Conservation (phyloP, 805 yeast species). For the Metschnikowia aberdeeniae region DNA sequence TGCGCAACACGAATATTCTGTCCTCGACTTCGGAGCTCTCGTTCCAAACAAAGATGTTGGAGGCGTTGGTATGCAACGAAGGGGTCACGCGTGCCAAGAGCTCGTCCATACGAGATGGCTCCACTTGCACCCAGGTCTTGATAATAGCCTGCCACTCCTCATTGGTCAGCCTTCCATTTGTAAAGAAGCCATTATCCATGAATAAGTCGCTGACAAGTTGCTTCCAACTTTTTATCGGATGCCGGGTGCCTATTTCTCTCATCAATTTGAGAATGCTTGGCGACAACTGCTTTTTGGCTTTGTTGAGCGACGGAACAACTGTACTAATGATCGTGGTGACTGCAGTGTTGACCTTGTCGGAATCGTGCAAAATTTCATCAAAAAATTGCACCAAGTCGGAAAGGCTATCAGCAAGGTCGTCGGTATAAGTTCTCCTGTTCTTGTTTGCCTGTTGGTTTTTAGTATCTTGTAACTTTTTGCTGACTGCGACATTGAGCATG, state of each 20-base stretch:
- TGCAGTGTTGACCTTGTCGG: conserved; percentile 54
- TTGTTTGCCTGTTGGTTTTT: not conserved
- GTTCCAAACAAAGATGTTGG: conserved; percentile 69
- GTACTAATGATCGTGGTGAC: conserved; percentile 52
- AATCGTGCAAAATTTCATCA: conserved; percentile 46
- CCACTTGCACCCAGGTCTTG: conserved; percentile 58
- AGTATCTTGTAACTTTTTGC: conserved; percentile 5
- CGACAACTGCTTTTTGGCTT: conserved; percentile 37
- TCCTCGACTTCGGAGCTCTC: conserved; percentile 56
- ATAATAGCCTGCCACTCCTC: conserved; percentile 56
- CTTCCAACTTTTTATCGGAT: conserved; percentile 57
- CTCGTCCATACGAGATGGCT: conserved; percentile 57
- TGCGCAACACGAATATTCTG: conserved; percentile 50
- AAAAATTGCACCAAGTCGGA: conserved; percentile 20
- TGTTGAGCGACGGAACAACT: conserved; percentile 50
- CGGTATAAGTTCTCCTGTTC: conserved; percentile 23
- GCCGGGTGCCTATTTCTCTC: conserved; percentile 29
- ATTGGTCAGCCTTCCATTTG: conserved; percentile 7
- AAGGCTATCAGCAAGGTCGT: conserved; percentile 23
- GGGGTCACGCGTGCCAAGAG: conserved; percentile 36
- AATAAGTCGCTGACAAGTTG: conserved; percentile 58
- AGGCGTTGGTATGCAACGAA: conserved; percentile 42
- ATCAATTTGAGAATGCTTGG: conserved; percentile 47
- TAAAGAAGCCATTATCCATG: conserved; percentile 57
- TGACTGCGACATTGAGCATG: conserved; percentile 19